These are phyloP conservation scores for Agrocybe pediades DNA, from an alignment of 768 basidiomycete species.

Conservation along the genomic window DNA sequence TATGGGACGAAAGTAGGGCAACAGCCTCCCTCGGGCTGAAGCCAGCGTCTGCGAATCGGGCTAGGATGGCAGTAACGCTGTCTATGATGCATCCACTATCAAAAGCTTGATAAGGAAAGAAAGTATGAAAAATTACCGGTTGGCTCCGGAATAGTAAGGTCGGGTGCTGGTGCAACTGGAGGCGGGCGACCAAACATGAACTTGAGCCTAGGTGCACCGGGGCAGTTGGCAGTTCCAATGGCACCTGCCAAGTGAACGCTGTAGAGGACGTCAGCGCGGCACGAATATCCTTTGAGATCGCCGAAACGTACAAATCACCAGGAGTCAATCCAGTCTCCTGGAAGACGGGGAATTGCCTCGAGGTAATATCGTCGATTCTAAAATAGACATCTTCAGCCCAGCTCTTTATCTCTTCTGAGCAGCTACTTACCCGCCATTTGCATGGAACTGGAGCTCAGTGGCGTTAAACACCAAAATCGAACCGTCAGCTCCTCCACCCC, in stretches of 20 bases:
- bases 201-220: constrained; percentile 30
- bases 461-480: constrained; percentile 25
- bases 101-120: too few species aligned
- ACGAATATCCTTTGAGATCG: background rate
- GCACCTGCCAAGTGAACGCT: constrained; percentile 16
- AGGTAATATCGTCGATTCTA: constrained; percentile 13
- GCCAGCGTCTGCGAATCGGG: constrained; percentile 22
- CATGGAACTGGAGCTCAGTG: constrained; percentile 24
- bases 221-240: constrained; percentile 31
- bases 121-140: too few species aligned
- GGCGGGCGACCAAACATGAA: constrained; percentile 27
- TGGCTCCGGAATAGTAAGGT: constrained; percentile 17
- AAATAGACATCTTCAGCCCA: background rate
- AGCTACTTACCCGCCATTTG: background rate
- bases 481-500: constrained; percentile 30
- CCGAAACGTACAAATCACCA: constrained; percentile 12
- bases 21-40: constrained; percentile 19
- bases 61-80: constrained; percentile 19
- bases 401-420: background rate
- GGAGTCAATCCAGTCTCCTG: constrained; percentile 7
- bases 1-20: constrained; percentile 19
- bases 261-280: background rate
- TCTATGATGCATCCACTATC: too few species aligned
- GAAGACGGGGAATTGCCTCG: constrained; percentile 15
- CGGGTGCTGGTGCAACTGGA: constrained; percentile 15